Evolutionary conservation across 352 stramenopile species (phyloP).

Genomic region (Phytopythium oedochilum): DNA sequence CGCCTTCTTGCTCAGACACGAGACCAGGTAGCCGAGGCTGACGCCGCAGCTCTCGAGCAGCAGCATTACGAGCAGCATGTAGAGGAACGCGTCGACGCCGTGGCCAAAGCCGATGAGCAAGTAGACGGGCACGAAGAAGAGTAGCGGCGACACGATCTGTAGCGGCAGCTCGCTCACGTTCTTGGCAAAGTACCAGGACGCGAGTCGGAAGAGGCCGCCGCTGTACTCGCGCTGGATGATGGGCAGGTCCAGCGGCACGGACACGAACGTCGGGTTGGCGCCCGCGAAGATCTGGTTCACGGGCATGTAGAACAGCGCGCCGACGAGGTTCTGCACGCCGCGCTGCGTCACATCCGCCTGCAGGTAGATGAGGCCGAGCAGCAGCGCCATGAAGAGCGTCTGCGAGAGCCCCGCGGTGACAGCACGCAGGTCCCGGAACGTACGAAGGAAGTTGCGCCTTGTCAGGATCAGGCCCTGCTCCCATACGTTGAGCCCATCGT

Average conservation of each 20-base stretch:
- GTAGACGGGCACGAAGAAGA: slow-evolving; percentile 17
- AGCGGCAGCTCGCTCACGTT: slow-evolving; percentile 27
- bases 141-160: slow-evolving; percentile 14
- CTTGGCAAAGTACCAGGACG: slow-evolving; percentile 20
- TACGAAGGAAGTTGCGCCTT: slow-evolving; percentile 16
- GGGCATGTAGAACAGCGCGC: slow-evolving; percentile 27
- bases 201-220: slow-evolving; percentile 11
- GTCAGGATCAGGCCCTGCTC: slow-evolving; percentile 6
- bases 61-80: slow-evolving; percentile 22
- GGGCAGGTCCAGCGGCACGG: slow-evolving; percentile 17
- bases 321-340: slow-evolving; percentile 22
- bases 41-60: slow-evolving; percentile 24
- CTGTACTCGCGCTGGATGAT: slow-evolving; percentile 18
- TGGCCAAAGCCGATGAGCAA: slow-evolving; percentile 23
- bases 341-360: slow-evolving; percentile 19
- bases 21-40: slow-evolving; percentile 31
- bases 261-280: slow-evolving; percentile 22
- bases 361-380: slow-evolving; percentile 28
- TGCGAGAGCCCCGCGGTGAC: slow-evolving; percentile 7
- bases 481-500: neutral
- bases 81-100: slow-evolving; percentile 19
- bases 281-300: slow-evolving; percentile 28
- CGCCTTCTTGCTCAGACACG: slow-evolving; percentile 16
- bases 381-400: slow-evolving; percentile 20
- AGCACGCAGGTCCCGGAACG: slow-evolving; percentile 15